Conservation (phyloP, 2,329 filamentous ascomycete genomes). For the Cryphonectria parasitica region DNA sequence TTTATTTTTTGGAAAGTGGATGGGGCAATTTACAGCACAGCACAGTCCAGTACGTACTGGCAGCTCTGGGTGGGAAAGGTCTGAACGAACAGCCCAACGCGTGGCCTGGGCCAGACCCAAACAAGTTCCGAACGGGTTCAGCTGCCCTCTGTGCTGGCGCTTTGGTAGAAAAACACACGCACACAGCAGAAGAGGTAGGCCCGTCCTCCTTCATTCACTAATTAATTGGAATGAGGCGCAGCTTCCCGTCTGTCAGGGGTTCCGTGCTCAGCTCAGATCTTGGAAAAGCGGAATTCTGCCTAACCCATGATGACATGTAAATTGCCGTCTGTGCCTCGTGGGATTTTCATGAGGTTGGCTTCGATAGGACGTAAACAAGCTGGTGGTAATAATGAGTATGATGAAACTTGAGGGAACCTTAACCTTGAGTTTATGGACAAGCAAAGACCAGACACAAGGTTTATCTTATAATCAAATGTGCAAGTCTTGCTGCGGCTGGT, state of each 20-base stretch:
- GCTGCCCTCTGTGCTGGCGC: background rate
- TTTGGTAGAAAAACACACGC: background rate
- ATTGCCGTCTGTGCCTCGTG: background rate
- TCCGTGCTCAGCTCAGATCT: background rate
- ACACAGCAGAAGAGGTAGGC: background rate
- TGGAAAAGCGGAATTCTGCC: background rate
- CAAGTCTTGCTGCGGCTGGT: background rate
- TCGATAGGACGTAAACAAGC: background rate
- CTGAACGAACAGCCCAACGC: background rate
- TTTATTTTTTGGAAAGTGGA: background rate
- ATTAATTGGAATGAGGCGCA: background rate
- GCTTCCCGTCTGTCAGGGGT: slow-evolving; percentile 4
- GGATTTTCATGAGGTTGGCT: background rate
- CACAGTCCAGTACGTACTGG: background rate
- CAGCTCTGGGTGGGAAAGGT: background rate
- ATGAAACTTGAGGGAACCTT: background rate
- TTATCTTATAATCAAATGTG: background rate
- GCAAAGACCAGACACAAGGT: background rate
- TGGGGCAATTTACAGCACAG: background rate
- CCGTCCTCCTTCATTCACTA: background rate
- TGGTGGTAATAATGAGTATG: background rate
- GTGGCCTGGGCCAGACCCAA: background rate
- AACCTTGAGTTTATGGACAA: background rate
- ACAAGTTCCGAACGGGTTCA: background rate
- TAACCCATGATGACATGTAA: background rate